Evolutionary conservation across 352 stramenopile genomes (phyloP).

Genomic region (Phytophthora megakarya): DNA sequence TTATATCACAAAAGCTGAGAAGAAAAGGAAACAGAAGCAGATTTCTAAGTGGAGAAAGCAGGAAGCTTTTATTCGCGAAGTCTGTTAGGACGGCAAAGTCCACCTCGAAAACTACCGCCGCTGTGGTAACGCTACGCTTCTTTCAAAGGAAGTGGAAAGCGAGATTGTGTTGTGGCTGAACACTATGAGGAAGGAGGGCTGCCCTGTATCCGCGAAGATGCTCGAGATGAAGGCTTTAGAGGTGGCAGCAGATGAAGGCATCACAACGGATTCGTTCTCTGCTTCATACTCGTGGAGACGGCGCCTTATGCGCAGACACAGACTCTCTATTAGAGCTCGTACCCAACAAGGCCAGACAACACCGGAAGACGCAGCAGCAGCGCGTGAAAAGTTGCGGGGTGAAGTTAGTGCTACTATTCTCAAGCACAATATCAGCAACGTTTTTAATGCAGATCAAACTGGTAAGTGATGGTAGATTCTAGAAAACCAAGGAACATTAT

Average conservation of each 20-base stretch:
- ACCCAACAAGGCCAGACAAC: slow-evolving; percentile 15
- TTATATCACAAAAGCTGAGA: background rate
- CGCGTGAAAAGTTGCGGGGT: background rate
- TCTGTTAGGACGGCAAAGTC: background rate
- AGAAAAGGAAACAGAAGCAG: background rate
- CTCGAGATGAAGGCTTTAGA: no score
- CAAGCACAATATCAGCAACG: background rate
- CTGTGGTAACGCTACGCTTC: slow-evolving; percentile 6
- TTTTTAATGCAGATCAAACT: slow-evolving; percentile 8
- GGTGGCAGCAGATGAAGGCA: slow-evolving; percentile 1
- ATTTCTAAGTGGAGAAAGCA: slow-evolving; percentile 1
- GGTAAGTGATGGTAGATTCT: background rate
- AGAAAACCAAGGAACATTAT: no score
- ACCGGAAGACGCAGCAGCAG: background rate
- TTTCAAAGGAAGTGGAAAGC: background rate
- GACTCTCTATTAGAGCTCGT: background rate
- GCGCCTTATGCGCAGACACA: background rate
- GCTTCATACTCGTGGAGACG: background rate
- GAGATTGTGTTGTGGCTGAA: slow-evolving; percentile 8
- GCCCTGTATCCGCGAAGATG: background rate
- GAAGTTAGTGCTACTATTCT: slow-evolving; percentile 1
- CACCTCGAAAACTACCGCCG: background rate
- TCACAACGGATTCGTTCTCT: background rate
- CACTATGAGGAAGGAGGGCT: slow-evolving; percentile 8
- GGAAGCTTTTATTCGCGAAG: background rate